Evolutionary conservation across 164 flowering plant genomes (phyloP).

Genomic region (Annona cherimola): DNA sequence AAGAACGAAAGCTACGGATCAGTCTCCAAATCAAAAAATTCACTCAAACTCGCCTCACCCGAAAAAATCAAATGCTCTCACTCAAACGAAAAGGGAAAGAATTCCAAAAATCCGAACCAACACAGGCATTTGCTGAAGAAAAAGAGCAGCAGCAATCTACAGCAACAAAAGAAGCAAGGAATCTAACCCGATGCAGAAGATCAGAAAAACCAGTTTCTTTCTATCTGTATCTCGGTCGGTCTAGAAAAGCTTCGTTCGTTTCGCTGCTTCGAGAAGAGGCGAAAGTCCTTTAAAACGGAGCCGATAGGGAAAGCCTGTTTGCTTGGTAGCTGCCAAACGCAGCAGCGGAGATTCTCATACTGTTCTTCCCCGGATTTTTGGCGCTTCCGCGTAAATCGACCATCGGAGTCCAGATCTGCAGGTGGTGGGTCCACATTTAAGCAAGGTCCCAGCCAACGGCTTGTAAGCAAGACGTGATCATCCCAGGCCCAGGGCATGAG

Average conservation of each 20-base stretch:
- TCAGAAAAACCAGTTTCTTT: not conserved
- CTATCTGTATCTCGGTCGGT: not conserved
- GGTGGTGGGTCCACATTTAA: not conserved
- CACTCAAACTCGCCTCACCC: not conserved
- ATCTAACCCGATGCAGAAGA: not conserved
- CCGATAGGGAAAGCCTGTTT: not conserved
- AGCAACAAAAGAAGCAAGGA: not conserved
- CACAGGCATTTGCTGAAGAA: not conserved
- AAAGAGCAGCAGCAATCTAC: not conserved
- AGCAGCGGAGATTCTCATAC: not conserved
- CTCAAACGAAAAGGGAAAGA: not conserved
- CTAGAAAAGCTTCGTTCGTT: not conserved
- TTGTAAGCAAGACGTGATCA: too few species aligned
- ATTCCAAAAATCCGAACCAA: not conserved
- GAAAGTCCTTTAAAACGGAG: not conserved
- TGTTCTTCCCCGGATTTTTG: not conserved
- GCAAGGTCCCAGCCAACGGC: too few species aligned
- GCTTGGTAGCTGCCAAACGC: conserved; percentile 3
- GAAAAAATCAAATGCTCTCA: not conserved
- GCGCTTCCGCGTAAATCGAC: not conserved
- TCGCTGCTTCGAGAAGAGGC: not conserved
- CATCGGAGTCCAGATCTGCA: not conserved
- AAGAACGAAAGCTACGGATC: not conserved
- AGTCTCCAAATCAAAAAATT: not conserved
- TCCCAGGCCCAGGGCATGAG: too few species aligned